Base-by-base conservation (phyloP, 23 red algal genomes). In the Gracilaria gracilis region DNA sequence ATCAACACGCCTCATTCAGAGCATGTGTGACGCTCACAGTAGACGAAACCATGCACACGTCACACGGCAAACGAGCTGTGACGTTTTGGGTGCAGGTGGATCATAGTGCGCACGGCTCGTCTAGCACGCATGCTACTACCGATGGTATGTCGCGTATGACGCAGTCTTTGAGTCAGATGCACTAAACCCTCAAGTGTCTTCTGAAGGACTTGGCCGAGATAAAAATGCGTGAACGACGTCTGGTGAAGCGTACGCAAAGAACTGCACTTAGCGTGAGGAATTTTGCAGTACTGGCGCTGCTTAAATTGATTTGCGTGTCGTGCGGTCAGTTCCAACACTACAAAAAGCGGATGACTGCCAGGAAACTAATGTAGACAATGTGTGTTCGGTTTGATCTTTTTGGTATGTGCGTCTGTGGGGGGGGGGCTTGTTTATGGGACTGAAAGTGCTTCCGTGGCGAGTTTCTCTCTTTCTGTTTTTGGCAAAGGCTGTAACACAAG, bases 321-420 rank as follows among this genome's bases (percentile, higher is more conserved):
- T 54, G 14, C 7, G 1, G 74, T 75, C 88, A 91, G 79, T 82
- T 58, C 49, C 0, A 61, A 50, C 88, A 91, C 34, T 82, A 67
- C 44, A 91, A 91, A 39, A 83, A 59, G 55, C 73, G 59, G 19
- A 83, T 91, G 36, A 91, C 58, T 33, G 44, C 57, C 32, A 91
- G 83, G 65, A 91, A 91, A 39, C 79, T 91, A 25, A 16, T 79
- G 20, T 90, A 80, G 51, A n/a, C n/a, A n/a, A n/a, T n/a, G n/a
- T n/a, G n/a, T n/a, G n/a, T n/a, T n/a, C n/a, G n/a, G n/a, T n/a
- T n/a, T n/a, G n/a, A n/a, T n/a, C n/a, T 37, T 35, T 35, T n/a
- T n/a, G n/a, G n/a, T n/a, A n/a, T n/a, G n/a, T n/a, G n/a, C n/a
- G n/a, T n/a, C n/a, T n/a, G n/a, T n/a, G n/a, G n/a, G n/a, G n/a